Percentiles rank a stretch among this genome's conserved stretches.
Evolutionary conservation across 352 stramenopile species (phyloP).

Genomic region (Thraustochytrium sp.): DNA sequence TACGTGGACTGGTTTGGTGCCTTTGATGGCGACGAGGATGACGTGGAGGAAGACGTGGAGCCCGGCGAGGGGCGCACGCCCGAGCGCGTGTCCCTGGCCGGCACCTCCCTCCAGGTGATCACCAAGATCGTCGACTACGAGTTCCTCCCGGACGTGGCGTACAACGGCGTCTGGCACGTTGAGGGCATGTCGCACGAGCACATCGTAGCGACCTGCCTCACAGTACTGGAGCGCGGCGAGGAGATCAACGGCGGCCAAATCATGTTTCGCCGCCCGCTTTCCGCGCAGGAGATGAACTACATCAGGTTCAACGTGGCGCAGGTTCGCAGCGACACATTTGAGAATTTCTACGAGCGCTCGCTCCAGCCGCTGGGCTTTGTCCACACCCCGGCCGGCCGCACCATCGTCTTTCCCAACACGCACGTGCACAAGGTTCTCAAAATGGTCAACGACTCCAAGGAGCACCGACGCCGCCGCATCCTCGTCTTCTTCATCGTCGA

Average conservation of each 20-base stretch:
- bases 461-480: neutral
- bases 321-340: neutral
- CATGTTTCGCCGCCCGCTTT: slow-evolving; percentile 13
- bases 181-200: slow-evolving; percentile 50
- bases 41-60: neutral
- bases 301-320: neutral
- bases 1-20: neutral
- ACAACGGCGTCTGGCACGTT: slow-evolving; percentile 49
- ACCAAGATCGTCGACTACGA: slow-evolving; percentile 51
- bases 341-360: neutral
- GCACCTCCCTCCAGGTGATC: slow-evolving; percentile 39
- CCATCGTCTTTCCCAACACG: neutral
- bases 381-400: neutral
- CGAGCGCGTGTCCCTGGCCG: neutral
- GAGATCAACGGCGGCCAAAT: slow-evolving; percentile 40
- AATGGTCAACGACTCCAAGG: neutral
- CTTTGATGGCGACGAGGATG: neutral
- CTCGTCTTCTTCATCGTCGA: slow-evolving; percentile 48
- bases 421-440: neutral
- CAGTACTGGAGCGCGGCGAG: slow-evolving; percentile 36
- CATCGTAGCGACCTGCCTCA: slow-evolving; percentile 44
- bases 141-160: slow-evolving; percentile 20
- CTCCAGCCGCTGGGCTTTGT: neutral
- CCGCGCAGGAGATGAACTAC: neutral
- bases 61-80: neutral